Evolutionary conservation across 352 stramenopile species (phyloP).

Genomic region (Phytopythium oedochilum): DNA sequence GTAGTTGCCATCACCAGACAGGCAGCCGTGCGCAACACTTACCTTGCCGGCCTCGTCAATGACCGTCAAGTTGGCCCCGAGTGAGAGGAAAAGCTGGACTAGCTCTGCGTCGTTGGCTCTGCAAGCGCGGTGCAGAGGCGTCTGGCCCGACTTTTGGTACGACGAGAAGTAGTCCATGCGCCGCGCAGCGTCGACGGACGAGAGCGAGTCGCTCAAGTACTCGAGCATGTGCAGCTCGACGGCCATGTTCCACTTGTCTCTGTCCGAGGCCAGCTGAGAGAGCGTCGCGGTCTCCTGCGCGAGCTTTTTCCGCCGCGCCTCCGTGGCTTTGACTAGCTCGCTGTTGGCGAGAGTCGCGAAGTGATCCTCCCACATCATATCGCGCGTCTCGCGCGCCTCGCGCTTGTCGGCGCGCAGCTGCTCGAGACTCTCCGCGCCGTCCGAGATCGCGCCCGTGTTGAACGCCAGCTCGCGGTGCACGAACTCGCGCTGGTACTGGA

Average conservation of each 20-base stretch:
- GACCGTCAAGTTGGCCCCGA: slow-evolving; percentile 27
- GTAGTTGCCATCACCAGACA: too few relatives aligned
- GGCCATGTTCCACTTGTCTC: slow-evolving; percentile 71
- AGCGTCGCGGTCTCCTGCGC: slow-evolving; percentile 50
- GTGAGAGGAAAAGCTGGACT: slow-evolving; percentile 33
- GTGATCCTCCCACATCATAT: slow-evolving; percentile 72
- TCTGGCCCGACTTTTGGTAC: slow-evolving; percentile 38
- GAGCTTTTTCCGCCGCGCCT: slow-evolving; percentile 35
- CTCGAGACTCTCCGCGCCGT: slow-evolving; percentile 47
- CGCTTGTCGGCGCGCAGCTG: slow-evolving; percentile 36
- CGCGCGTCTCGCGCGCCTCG: slow-evolving; percentile 41
- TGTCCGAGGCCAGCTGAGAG: slow-evolving; percentile 39
- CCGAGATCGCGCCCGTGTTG: slow-evolving; percentile 36
- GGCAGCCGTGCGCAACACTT: not conserved
- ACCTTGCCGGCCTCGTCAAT: slow-evolving; percentile 36
- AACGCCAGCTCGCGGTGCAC: slow-evolving; percentile 28
- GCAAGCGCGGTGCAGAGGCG: slow-evolving; percentile 48
- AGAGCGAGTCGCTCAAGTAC: slow-evolving; percentile 32
- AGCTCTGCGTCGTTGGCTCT: slow-evolving; percentile 37
- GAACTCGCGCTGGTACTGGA: slow-evolving; percentile 39
- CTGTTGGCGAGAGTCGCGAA: slow-evolving; percentile 21
- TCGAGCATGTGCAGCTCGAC: slow-evolving; percentile 46
- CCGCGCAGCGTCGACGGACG: slow-evolving; percentile 6
- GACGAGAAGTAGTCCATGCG: slow-evolving; percentile 33
- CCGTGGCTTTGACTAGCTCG: slow-evolving; percentile 11